Percentiles rank a stretch among this genome's conserved stretches.
These are phyloP conservation scores for Peterozyma xylosa DNA, from an alignment of 805 yeast species.

Conservation along the genomic window DNA sequence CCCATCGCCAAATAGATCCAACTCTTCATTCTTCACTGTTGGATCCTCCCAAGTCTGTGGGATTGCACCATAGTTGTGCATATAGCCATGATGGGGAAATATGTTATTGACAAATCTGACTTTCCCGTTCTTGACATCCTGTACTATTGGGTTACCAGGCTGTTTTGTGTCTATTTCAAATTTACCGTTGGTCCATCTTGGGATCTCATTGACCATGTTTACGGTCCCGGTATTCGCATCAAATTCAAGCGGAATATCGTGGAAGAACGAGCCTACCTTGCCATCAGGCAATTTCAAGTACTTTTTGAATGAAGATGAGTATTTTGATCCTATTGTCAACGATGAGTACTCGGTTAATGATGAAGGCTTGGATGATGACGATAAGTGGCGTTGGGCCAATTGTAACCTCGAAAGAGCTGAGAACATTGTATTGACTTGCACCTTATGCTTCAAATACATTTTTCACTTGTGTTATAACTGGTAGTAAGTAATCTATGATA, in stretches of 20 bases:
- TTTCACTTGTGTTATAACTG: no score
- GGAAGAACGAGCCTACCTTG: slow-evolving; percentile 55
- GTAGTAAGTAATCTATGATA: no score
- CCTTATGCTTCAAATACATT: no score
- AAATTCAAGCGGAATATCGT: slow-evolving; percentile 58
- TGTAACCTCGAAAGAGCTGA: slow-evolving; percentile 3
- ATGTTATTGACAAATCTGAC: slow-evolving; percentile 71
- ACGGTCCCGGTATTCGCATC: slow-evolving; percentile 34
- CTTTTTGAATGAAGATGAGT: slow-evolving; percentile 29
- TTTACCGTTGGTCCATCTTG: slow-evolving; percentile 79
- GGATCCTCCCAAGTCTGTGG: slow-evolving; percentile 99
- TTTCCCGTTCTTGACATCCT: slow-evolving; percentile 70
- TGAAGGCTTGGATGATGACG: not conserved
- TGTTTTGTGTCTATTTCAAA: slow-evolving; percentile 60
- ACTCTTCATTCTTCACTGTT: slow-evolving; percentile 31
- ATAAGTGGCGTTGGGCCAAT: slow-evolving; percentile 3
- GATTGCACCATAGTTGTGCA: slow-evolving; percentile 82
- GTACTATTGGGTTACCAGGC: slow-evolving; percentile 69
- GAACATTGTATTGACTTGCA: not conserved
- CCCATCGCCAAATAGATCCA: slow-evolving; percentile 66
- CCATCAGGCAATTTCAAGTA: slow-evolving; percentile 36
- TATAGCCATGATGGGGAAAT: slow-evolving; percentile 79
- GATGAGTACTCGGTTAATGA: not conserved
- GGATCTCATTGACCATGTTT: slow-evolving; percentile 69
- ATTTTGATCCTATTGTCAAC: slow-evolving; percentile 25